phyloP scores from a whole-genome alignment of 345 rosid species.

The Aquilaria malaccensis region DNA sequence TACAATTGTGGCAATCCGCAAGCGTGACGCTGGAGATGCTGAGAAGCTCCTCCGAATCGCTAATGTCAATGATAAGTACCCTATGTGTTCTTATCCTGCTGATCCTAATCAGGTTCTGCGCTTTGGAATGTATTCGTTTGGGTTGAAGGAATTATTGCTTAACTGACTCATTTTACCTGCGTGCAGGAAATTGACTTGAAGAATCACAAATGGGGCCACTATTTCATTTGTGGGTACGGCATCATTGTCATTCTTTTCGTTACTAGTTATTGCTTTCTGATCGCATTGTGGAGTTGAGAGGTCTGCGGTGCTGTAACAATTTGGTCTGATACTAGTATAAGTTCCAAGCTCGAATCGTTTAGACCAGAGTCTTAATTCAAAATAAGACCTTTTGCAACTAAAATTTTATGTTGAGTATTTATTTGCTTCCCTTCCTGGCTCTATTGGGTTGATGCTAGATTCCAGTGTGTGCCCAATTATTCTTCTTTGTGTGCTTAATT shows the following conservation, averaged over 20 bases:
- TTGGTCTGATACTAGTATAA: too few relatives aligned
- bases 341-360: too few relatives aligned
- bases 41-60: slow-evolving; percentile 56
- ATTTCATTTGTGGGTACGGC: slow-evolving; percentile 90
- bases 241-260: neutral
- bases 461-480: too few relatives aligned
- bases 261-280: too few relatives aligned
- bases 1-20: slow-evolving; percentile 75
- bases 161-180: slow-evolving; percentile 2
- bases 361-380: too few relatives aligned
- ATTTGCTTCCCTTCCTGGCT: too few relatives aligned
- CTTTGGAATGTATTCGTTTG: neutral
- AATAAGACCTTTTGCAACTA: too few relatives aligned
- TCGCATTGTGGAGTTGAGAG: too few relatives aligned
- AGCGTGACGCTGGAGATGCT: slow-evolving; percentile 27
- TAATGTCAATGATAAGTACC: slow-evolving; percentile 69
- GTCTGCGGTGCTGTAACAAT: too few relatives aligned
- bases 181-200: slow-evolving; percentile 82
- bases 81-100: slow-evolving; percentile 66
- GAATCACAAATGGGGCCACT: slow-evolving; percentile 94
- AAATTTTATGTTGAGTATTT: too few relatives aligned
- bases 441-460: too few relatives aligned
- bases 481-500: too few relatives aligned
- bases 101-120: slow-evolving; percentile 70
- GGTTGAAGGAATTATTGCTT: neutral